Base-by-base conservation (phyloP, 1,139 yeast genomes). In the Meyerozyma smithsonii region DNA sequence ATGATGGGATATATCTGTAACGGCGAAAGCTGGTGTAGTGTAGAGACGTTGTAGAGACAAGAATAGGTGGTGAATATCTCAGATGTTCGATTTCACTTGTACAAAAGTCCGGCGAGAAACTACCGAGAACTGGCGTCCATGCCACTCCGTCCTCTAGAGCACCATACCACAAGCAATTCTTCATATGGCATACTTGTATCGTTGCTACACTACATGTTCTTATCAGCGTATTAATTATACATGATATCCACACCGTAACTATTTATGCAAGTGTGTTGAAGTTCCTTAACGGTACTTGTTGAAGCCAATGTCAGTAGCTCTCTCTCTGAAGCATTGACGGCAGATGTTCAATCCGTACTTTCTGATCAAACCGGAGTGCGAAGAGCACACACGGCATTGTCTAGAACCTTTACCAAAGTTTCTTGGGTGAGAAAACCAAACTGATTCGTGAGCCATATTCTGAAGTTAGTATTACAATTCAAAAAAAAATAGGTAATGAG, bases 391-490 rank as follows among this genome's bases (percentile, higher is more conserved):
- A 78, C 98, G 95, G 82, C 97, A 90, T 79, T 85, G 94, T 82
- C 99, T 96, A 68, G 97, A 87, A 79, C 99, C 99, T 88, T 94
- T 94, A 78, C 98, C 98, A 88, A 82, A 90, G 77, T 85, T 90
- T 87, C 97, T 89, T 82, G 98, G 98, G 96, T 92, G 98, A 76
- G 97, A 90, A 84, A 77, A 92, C 98, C 98, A 94, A 83, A 92
- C 96, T 89, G 89, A 85, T 84, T 88, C 97, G 97, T 90, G 97
- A 84, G 97, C 97, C 97, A 90, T 90, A 58, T 79, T 85, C 34
- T 30, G 34, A 10, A 30, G 34, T 30, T 30, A 30, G 34, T 30
- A 30, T 28, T 15, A 28, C n/a, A n/a, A 12, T 23, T 23, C 25
- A 23, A 23, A 14, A 12, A n/a, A n/a, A n/a, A n/a, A n/a, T n/a